Evolutionary conservation across 2,329 filamentous ascomycete genomes (phyloP), one percentile per base, ranked within the genome.

Genomic region (Xylaria sp.): DNA sequence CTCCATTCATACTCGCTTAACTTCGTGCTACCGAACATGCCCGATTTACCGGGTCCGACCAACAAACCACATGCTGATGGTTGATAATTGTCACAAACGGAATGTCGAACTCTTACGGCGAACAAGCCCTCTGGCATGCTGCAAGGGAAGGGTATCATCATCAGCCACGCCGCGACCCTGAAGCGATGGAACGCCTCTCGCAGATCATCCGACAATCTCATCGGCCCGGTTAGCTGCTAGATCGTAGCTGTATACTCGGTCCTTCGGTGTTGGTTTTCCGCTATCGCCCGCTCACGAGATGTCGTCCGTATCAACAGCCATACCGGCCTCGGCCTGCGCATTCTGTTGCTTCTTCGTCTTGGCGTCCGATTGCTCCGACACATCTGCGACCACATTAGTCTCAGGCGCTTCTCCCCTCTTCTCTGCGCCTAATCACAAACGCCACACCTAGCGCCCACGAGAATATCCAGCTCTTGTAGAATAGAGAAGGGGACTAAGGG

Each of bases 221-320:
- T 47, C 43, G 41, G 44, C 15, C 23, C 23, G 15, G 15, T 33
- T 27, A 19, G 25, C 33, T 15, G 9, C 10, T 37, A 7, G 33
- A 35, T n/a, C n/a, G n/a, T n/a, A n/a, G n/a, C n/a, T n/a, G n/a
- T 15, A 23, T 9, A n/a, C 8, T 2, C 17, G 23, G 10, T 33
- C 17, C 46, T 35, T 10, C 2, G 25, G 3, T 9, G 21, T 19
- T 41, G n/a, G 13, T 9, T 33, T 21, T 44, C 25, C 17, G 10
- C 25, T 23, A 33, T n/a, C 13, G 3, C 29, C 17, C 37, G 23
- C 44, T 70, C 66, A 72, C 11, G 66, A 67, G 37, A 71, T 70
- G n/a, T 65, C 55, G 9, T 68, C 70, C 10, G 38, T 56, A 59
- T 71, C 69, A 13, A 71, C 54, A 10, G 63, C 67, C 67, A 69